A percentile compares a stretch with the other conserved stretches of the same genome.
Evolutionary conservation across 306 rosid genomes (phyloP).

Genomic region (apple (Malus domestica)): ASM211411v1 NC_041796.1:26518501-26519000

Average conservation of each 20-base stretch:
- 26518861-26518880: too few species aligned
- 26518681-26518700: slow-evolving; percentile 47
- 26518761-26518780: background rate
- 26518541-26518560: slow-evolving; percentile 62
- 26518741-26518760: slow-evolving; percentile 36
- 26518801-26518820: background rate
- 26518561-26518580: slow-evolving; percentile 68
- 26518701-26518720: slow-evolving; percentile 56
- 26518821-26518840: background rate
- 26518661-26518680: background rate
- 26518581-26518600: background rate
- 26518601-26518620: background rate
- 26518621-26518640: background rate
- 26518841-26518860: background rate
- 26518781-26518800: slow-evolving; percentile 7
- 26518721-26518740: slow-evolving; percentile 47
- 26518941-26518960: slow-evolving; percentile 10
- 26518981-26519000: slow-evolving; percentile 23
- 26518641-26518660: background rate
- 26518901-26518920: background rate
- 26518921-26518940: too few species aligned
- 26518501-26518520: slow-evolving; percentile 48
- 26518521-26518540: slow-evolving; percentile 52
- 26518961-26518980: slow-evolving; percentile 28
- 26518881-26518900: background rate